phyloP scores from a whole-genome alignment of 768 basidiomycete species.

The Naganishia antarctica region DNA sequence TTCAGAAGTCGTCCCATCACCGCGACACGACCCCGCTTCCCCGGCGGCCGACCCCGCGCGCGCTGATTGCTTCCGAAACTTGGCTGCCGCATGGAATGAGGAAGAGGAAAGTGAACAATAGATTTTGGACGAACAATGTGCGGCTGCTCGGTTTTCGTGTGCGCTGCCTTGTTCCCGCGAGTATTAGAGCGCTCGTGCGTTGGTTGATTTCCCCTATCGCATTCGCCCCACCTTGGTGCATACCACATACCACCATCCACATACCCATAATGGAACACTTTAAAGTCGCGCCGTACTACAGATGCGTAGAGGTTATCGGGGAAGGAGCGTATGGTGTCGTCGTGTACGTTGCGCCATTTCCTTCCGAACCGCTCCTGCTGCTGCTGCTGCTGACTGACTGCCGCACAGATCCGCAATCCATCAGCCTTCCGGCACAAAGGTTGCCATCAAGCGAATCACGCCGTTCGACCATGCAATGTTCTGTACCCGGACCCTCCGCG shows the following conservation, averaged over 20 bases:
- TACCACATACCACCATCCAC: not conserved
- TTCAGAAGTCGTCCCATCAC: too few relatives aligned
- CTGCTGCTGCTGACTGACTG: not conserved
- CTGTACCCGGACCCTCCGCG: constrained; percentile 76
- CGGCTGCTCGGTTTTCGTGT: too few relatives aligned
- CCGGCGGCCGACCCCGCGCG: not conserved
- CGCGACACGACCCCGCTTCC: not conserved
- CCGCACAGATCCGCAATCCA: constrained; percentile 67
- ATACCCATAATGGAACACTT: constrained; percentile 32
- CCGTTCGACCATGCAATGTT: constrained; percentile 97
- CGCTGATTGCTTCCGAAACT: constrained; percentile 8
- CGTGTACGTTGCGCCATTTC: constrained; percentile 51
- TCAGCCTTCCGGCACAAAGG: constrained; percentile 76
- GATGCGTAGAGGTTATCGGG: constrained; percentile 46
- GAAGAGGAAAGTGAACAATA: too few relatives aligned
- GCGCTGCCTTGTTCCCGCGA: too few relatives aligned
- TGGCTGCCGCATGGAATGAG: constrained; percentile 8
- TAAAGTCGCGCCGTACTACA: constrained; percentile 40
- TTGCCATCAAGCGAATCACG: constrained; percentile 94
- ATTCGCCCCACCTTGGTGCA: not conserved
- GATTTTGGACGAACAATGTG: not conserved
- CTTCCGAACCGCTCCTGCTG: not conserved
- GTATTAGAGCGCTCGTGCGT: too few relatives aligned
- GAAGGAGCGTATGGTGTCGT: constrained; percentile 85
- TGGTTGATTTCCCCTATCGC: too few relatives aligned